Conservation (phyloP, 2,329 filamentous ascomycete species). For the Trichoderma pleuroti region DNA sequence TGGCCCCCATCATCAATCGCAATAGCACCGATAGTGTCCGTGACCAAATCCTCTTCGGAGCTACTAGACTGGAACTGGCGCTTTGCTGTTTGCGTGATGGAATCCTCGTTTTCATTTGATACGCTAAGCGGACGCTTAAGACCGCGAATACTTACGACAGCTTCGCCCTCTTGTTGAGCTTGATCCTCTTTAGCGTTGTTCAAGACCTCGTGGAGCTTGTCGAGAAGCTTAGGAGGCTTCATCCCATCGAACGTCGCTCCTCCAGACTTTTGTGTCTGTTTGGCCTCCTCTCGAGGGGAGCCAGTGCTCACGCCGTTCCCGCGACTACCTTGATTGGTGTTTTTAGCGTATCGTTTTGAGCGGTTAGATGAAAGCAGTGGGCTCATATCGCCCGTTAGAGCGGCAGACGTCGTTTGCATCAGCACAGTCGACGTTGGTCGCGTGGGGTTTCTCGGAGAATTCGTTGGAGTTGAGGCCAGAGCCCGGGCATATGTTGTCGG, state of each 20-base stretch:
- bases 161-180: neutral
- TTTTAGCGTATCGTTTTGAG: neutral
- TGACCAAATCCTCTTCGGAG: slow-evolving; percentile 61
- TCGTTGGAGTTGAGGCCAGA: neutral
- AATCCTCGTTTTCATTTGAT: slow-evolving; percentile 12
- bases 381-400: neutral
- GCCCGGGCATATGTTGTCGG: slow-evolving; percentile 2
- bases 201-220: neutral
- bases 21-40: slow-evolving; percentile 94
- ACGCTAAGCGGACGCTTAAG: slow-evolving; percentile 34
- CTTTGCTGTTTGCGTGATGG: slow-evolving; percentile 19
- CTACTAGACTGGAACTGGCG: slow-evolving; percentile 23
- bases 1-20: slow-evolving; percentile 81
- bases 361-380: neutral
- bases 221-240: neutral
- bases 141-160: slow-evolving; percentile 28
- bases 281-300: slow-evolving; percentile 2
- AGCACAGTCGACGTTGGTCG: neutral
- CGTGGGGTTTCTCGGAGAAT: neutral
- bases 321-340: neutral
- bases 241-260: neutral
- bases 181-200: slow-evolving; percentile 19
- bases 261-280: neutral
- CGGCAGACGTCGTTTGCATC: neutral
- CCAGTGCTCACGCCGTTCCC: slow-evolving; percentile 1